phyloP scores from a whole-genome alignment of 371 early-diverging fungal genomes.

The Neoconidiobolus thromboides region DNA sequence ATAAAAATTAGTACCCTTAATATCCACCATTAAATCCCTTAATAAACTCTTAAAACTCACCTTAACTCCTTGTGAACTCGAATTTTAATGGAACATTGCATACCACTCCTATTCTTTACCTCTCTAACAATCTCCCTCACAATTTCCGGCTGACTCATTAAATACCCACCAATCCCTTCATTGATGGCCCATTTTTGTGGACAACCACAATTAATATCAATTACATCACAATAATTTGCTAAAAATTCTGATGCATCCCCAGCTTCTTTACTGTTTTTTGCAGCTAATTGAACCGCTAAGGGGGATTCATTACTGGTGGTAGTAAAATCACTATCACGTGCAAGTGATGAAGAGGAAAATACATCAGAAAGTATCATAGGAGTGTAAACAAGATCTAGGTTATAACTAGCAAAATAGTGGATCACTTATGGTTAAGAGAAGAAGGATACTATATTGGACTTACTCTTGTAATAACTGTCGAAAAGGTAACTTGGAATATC shows the following conservation, averaged over 20 bases:
- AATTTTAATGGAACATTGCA: conserved; percentile 67
- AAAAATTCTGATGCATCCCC: conserved; percentile 72
- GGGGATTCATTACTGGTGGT: conserved; percentile 62
- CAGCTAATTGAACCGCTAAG: conserved; percentile 87
- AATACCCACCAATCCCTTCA: conserved; percentile 53
- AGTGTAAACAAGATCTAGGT: conserved; percentile 83
- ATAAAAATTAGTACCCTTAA: background rate
- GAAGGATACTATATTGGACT: background rate
- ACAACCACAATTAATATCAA: conserved; percentile 78
- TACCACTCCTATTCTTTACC: conserved; percentile 34
- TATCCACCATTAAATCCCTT: background rate
- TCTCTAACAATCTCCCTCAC: conserved; percentile 64
- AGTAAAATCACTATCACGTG: conserved; percentile 63
- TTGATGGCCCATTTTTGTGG: conserved; percentile 75
- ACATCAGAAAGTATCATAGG: conserved; percentile 96
- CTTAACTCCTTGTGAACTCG: conserved; percentile 46
- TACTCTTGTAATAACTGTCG: conserved; percentile 69
- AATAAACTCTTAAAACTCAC: conserved; percentile 13
- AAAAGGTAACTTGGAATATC: conserved; percentile 89
- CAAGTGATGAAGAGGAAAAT: conserved; percentile 60
- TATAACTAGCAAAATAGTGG: conserved; percentile 30
- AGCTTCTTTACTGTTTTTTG: conserved; percentile 53
- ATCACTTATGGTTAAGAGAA: background rate
- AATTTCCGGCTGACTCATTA: conserved; percentile 59
- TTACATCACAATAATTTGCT: conserved; percentile 54